Conservation (phyloP, 805 yeast genomes). For the Alloascoidea africana region DNA sequence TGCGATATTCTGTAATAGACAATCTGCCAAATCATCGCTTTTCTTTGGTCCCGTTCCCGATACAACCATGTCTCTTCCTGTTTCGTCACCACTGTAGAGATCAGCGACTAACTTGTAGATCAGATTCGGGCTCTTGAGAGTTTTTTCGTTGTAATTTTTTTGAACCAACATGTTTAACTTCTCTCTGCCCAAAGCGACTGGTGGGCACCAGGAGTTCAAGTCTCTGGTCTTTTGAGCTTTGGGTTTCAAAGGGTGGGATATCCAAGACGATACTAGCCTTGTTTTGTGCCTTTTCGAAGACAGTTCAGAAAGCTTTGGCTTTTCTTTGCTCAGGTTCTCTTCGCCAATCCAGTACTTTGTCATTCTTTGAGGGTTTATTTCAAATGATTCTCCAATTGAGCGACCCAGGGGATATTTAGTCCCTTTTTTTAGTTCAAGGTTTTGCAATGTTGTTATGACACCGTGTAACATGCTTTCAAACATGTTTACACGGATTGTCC, state of each 20-base stretch:
- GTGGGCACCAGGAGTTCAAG: too few relatives aligned
- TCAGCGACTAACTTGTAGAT: neutral
- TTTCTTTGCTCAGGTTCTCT: neutral
- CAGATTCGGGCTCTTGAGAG: too few relatives aligned
- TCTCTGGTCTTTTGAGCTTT: neutral
- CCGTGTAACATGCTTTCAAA: conserved; percentile 34
- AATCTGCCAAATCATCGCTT: conserved; percentile 53
- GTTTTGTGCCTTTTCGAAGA: neutral
- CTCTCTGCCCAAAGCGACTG: too few relatives aligned
- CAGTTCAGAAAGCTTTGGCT: neutral
- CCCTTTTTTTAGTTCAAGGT: conserved; percentile 4
- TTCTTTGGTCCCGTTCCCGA: conserved; percentile 17
- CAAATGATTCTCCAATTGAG: too few relatives aligned
- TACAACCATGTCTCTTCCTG: too few relatives aligned
- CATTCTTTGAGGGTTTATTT: conserved; percentile 1
- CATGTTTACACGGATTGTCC: conserved; percentile 34
- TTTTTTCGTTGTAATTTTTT: neutral
- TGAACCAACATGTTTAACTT: too few relatives aligned
- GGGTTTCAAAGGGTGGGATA: neutral
- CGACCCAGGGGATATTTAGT: neutral
- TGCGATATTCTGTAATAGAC: conserved; percentile 44
- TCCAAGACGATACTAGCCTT: neutral
- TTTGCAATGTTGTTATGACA: conserved; percentile 7
- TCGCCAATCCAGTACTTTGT: neutral
- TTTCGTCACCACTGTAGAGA: too few relatives aligned